Evolutionary conservation across 2,329 filamentous ascomycete genomes (phyloP).

Genomic region (Macrophomina pseudophaseolina): DNA sequence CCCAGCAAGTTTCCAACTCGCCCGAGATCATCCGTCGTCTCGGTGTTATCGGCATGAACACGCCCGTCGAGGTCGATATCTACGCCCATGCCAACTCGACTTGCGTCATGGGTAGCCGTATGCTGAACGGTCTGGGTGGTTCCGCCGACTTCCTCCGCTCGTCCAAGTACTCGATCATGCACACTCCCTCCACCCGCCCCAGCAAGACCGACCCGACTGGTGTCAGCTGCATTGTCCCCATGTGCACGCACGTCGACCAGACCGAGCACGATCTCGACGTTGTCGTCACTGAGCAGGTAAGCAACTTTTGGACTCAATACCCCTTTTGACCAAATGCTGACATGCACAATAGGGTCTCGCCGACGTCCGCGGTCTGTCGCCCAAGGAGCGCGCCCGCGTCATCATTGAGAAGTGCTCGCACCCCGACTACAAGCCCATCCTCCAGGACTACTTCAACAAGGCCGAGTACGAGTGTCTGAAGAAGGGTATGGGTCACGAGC

Average conservation of each 20-base stretch:
- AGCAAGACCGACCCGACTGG: conserved; percentile 82
- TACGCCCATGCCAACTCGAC: conserved; percentile 93
- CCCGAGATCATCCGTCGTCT: conserved; percentile 88
- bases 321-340: not conserved
- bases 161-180: conserved; percentile 89
- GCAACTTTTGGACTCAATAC: not conserved
- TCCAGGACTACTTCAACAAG: conserved; percentile 81
- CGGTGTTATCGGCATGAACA: conserved; percentile 94
- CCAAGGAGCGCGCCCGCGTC: conserved; percentile 78
- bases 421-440: conserved; percentile 81
- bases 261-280: conserved; percentile 92
- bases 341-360: conserved; percentile 70
- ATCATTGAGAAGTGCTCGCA: conserved; percentile 89
- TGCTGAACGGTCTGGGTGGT: conserved; percentile 85
- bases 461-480: conserved; percentile 84
- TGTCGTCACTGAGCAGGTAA: conserved; percentile 71
- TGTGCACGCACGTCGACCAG: conserved; percentile 91
- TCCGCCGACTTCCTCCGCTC: conserved; percentile 81
- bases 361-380: conserved; percentile 80
- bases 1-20: conserved; percentile 87
- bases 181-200: conserved; percentile 81
- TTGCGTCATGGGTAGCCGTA: conserved; percentile 85
- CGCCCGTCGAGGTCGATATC: conserved; percentile 90
- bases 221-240: conserved; percentile 87
- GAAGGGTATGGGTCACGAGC: conserved; percentile 90